Evolutionary conservation across 192 early-diverging fungal species (phyloP), one percentile per base, ranked within the genome.

Genomic region (Podila epicladia): DNA sequence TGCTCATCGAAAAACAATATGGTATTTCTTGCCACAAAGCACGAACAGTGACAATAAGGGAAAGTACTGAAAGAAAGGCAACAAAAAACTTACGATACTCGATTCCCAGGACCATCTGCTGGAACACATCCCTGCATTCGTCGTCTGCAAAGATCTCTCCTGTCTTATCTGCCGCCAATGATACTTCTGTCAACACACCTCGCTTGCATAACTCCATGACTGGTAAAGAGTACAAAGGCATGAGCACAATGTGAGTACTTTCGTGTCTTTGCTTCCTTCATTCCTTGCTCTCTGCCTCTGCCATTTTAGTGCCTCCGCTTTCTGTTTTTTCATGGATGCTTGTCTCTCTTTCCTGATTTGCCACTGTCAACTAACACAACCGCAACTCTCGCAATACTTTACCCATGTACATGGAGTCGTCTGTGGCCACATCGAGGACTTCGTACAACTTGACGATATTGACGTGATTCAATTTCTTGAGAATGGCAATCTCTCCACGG

Each of bases 391-490:
- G 9, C 11, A 45, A 45, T 45, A 50, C 72, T 69, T 37, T 85
- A 90, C 85, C 85, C 86, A 95, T 90, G 78, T 93, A 94, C 35
- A 94, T 73, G 7, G 89, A 89, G 65, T 97, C 97, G 74, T 93
- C 90, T 26, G 87, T 85, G 0, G 94, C 89, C 76, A 97, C 95
- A 84, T 99, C 96, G 64, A 99, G 85, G 19, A 97, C 98, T 83
- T 99, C 98, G 73, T 90, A 93, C 26, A 99, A 83, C 64, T 91
- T 89, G 17, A 98, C 94, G 65, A 97, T 85, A 74, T 98, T 92
- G 2, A 82, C 84, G 74, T 99, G 98, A 67, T 94, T 84, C 9
- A 99, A 87, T 76, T 98, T 98, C 82, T 99, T 98, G 41, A 97
- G 86, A 22, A 99, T 93, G 12, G 97, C 98, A 38, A 98, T 88